Conservation (phyloP, 257 asterid species). For the Solanum peruvianum region DNA sequence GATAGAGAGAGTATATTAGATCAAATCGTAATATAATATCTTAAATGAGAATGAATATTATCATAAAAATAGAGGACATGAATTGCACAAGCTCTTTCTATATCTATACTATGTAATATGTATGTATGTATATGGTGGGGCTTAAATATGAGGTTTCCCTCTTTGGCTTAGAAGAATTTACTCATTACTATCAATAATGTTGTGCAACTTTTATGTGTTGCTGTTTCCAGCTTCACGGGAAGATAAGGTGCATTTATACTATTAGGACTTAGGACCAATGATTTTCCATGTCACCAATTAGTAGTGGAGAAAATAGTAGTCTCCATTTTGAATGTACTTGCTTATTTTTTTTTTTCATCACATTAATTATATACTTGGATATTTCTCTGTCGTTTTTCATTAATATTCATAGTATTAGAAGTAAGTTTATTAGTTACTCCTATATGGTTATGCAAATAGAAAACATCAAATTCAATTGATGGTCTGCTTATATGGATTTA, state of each 20-base stretch:
- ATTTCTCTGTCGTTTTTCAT: not conserved
- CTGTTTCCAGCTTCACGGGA: not conserved
- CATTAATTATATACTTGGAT: not conserved
- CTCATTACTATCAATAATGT: not conserved
- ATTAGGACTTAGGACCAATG: not conserved
- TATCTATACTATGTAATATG: not conserved
- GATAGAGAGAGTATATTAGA: too few species aligned
- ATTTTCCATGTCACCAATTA: not conserved
- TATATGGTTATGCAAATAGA: not conserved
- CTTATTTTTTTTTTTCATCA: too few species aligned
- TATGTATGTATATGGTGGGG: not conserved
- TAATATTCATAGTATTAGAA: not conserved
- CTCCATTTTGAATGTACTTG: not conserved
- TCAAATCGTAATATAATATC: too few species aligned
- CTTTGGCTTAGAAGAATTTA: not conserved
- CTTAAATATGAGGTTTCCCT: not conserved
- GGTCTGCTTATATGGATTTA: too few species aligned
- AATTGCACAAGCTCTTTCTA: not conserved
- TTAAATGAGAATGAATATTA: too few species aligned
- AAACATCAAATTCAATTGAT: not conserved
- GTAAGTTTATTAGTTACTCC: not conserved
- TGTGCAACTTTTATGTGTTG: not conserved
- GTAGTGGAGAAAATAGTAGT: not conserved
- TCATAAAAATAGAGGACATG: not conserved
- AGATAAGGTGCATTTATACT: not conserved